phyloP scores from a whole-genome alignment of 208 protist genomes.

The Trypanosoma brucei region DNA sequence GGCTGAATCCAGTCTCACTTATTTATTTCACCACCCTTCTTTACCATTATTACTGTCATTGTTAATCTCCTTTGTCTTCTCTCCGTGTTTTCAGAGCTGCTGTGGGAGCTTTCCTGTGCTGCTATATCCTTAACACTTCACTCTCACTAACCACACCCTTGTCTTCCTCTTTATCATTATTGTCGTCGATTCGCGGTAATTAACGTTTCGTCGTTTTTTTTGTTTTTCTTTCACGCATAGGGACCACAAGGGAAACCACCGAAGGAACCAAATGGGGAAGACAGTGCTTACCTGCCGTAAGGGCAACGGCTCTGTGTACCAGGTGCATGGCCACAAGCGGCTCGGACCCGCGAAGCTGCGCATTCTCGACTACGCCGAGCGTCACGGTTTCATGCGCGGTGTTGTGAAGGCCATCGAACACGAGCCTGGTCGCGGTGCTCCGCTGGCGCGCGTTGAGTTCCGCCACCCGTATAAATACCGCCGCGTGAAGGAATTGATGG shows the following conservation, averaged over 20 bases:
- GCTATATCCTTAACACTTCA: no score
- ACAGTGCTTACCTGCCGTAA: conserved; percentile 91
- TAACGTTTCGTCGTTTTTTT: neutral
- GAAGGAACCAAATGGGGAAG: conserved; percentile 60
- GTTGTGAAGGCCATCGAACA: conserved; percentile 97
- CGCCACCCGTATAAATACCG: conserved; percentile 93
- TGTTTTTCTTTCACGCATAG: neutral
- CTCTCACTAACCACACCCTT: no score
- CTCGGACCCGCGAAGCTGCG: conserved; percentile 95
- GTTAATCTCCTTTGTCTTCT: neutral
- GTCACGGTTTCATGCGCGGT: conserved; percentile 81
- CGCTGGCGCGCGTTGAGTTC: conserved; percentile 97
- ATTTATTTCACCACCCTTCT: neutral
- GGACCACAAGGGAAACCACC: neutral
- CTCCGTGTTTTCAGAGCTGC: neutral
- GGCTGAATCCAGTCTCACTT: neutral
- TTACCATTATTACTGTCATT: conserved; percentile 6
- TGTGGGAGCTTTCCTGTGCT: no score
- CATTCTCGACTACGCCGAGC: conserved; percentile 96
- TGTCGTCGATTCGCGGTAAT: neutral
- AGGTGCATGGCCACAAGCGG: conserved; percentile 93
- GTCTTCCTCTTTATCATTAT: no score
- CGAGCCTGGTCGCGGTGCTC: conserved; percentile 98
- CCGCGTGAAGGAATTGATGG: conserved; percentile 92
- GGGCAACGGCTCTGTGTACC: conserved; percentile 90